Evolutionary conservation across 306 rosid species (phyloP).

Genomic region (Prunus campanulata): DNA sequence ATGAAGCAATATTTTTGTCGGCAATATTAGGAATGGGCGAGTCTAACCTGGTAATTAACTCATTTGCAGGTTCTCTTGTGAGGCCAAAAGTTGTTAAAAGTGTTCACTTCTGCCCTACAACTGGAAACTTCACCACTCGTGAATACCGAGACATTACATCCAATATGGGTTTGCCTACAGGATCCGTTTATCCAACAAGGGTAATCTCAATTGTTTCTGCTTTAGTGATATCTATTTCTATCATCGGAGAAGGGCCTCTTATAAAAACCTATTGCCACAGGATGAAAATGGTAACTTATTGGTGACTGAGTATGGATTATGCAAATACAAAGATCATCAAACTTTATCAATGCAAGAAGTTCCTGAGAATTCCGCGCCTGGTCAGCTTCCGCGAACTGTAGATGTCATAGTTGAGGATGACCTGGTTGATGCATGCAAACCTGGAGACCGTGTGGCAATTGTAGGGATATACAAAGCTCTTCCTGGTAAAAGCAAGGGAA

Average conservation of each 20-base stretch:
- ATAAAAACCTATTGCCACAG: constrained; percentile 32
- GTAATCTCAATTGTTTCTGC: constrained; percentile 49
- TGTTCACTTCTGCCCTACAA: constrained; percentile 92
- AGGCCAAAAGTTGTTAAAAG: constrained; percentile 98
- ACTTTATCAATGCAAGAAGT: constrained; percentile 95
- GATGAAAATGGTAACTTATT: constrained; percentile 90
- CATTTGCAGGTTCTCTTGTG: constrained; percentile 81
- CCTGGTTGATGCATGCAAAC: constrained; percentile 94
- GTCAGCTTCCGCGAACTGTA: constrained; percentile 97
- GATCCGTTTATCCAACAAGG: constrained; percentile 97
- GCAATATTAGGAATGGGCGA: background rate
- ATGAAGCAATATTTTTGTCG: background rate
- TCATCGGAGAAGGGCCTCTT: background rate
- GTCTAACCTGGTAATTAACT: constrained; percentile 18
- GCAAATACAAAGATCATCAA: constrained; percentile 96
- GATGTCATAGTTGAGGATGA: constrained; percentile 91
- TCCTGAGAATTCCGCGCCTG: constrained; percentile 98
- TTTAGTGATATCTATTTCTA: constrained; percentile 18
- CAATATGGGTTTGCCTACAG: constrained; percentile 91
- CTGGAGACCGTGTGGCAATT: constrained; percentile 94
- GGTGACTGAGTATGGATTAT: constrained; percentile 92
- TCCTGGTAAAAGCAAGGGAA: constrained; percentile 84
- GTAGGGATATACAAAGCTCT: constrained; percentile 94
- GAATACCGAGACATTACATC: constrained; percentile 96
- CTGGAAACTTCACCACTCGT: constrained; percentile 63